Percentiles rank a stretch among this genome's conserved stretches.
These are phyloP conservation scores for Chrysoporthe austroafricana DNA, from an alignment of 2,329 filamentous ascomycete species.

Conservation along the genomic window DNA sequence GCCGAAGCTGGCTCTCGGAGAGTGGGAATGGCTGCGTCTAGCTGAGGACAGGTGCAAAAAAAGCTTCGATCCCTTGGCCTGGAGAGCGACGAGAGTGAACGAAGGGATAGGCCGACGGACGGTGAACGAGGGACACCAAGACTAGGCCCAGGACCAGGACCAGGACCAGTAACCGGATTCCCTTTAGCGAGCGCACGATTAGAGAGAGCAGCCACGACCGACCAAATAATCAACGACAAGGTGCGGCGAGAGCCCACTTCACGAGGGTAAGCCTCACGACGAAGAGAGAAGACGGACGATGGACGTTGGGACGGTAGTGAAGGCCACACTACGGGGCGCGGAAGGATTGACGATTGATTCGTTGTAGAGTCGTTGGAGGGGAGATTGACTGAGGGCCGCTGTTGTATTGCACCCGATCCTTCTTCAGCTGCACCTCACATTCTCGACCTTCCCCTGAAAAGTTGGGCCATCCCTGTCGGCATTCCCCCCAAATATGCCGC, in stretches of 20 bases:
- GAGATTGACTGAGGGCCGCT: constrained; percentile 1
- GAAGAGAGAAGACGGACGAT: neutral
- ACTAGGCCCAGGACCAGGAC: neutral
- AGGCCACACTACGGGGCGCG: neutral
- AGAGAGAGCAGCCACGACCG: constrained; percentile 1
- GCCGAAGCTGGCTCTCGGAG: neutral
- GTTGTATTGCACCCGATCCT: constrained; percentile 5
- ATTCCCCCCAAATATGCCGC: neutral
- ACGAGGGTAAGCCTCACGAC: neutral
- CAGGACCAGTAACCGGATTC: constrained; percentile 1
- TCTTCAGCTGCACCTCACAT: constrained; percentile 9
- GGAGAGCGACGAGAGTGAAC: neutral
- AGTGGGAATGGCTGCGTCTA: neutral
- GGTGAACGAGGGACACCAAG: neutral
- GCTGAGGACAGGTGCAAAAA: neutral
- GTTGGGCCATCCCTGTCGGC: neutral
- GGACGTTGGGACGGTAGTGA: neutral
- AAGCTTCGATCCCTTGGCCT: neutral
- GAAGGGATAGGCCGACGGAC: neutral
- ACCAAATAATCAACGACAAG: neutral
- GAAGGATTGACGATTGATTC: neutral
- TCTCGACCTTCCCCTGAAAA: neutral
- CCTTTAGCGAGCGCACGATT: constrained; percentile 2
- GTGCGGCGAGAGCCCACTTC: neutral
- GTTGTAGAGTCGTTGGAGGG: neutral